These are phyloP conservation scores for Mucor racemosus DNA, from an alignment of 371 early-diverging fungal species.

Conservation along the genomic window DNA sequence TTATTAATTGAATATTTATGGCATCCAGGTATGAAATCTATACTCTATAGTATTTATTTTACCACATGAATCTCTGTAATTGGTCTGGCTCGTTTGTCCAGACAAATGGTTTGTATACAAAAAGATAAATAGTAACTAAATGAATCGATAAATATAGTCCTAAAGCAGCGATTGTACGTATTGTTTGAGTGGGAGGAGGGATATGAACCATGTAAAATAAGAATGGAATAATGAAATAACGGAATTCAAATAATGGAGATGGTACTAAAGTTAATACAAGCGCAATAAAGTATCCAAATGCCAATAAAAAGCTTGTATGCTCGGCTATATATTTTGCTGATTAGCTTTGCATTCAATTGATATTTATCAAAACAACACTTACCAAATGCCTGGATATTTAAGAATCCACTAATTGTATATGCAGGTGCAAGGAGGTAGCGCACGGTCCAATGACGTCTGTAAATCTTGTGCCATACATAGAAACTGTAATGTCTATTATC, in stretches of 20 bases:
- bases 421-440: conserved; percentile 71
- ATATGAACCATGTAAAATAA: conserved; percentile 74
- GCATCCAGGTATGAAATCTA: not conserved
- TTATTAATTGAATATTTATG: no score
- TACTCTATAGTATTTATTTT: conserved; percentile 5
- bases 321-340: conserved; percentile 29
- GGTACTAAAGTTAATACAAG: conserved; percentile 76
- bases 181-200: conserved; percentile 25
- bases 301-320: conserved; percentile 47
- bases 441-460: conserved; percentile 55
- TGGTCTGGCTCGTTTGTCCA: conserved; percentile 72
- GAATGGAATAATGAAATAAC: conserved; percentile 93
- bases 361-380: not conserved
- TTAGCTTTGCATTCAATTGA: not conserved
- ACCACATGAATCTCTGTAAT: conserved; percentile 94
- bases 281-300: conserved; percentile 52
- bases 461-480: conserved; percentile 89
- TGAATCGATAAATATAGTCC: conserved; percentile 60
- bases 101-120: conserved; percentile 72
- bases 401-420: conserved; percentile 62
- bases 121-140: conserved; percentile 66
- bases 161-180: conserved; percentile 22
- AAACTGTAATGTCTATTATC: conserved; percentile 97
- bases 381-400: conserved; percentile 42
- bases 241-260: conserved; percentile 91